These are phyloP conservation scores for Xylariaceae sp. DNA, from an alignment of 2,329 filamentous ascomycete genomes.

Conservation along the genomic window DNA sequence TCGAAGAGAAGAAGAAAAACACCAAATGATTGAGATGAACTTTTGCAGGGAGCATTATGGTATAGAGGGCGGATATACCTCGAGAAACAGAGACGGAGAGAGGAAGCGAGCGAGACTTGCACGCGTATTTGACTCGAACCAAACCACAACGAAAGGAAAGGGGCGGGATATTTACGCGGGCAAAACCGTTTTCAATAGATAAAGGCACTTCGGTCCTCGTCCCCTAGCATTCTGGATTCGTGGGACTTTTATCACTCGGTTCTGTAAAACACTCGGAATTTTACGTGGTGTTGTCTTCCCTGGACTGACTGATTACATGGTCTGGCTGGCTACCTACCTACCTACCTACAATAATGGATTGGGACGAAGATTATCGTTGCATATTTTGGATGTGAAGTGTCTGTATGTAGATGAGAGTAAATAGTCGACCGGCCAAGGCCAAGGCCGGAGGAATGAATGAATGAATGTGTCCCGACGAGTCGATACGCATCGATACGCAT, in stretches of 20 bases:
- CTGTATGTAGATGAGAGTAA: background rate
- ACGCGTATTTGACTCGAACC: slow-evolving; percentile 7
- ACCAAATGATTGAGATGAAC: background rate
- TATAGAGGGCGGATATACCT: slow-evolving; percentile 16
- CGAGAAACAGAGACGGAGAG: background rate
- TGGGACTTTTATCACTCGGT: slow-evolving; percentile 3
- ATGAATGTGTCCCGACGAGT: no score
- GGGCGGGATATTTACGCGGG: background rate
- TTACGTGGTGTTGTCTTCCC: background rate
- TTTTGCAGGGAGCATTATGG: background rate
- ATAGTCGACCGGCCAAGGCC: background rate
- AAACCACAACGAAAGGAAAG: slow-evolving; percentile 1
- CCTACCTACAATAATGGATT: background rate
- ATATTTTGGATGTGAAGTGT: background rate
- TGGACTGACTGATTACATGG: background rate
- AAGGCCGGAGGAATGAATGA: no score
- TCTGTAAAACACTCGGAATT: slow-evolving; percentile 2
- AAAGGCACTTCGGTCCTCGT: background rate
- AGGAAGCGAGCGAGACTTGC: slow-evolving; percentile 3
- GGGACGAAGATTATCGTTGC: slow-evolving; percentile 2
- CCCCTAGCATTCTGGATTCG: slow-evolving; percentile 4
- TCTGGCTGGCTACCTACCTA: slow-evolving; percentile 3
- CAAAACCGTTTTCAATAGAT: background rate
- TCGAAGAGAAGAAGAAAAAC: background rate
- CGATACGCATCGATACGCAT: no score